Evolutionary conservation across 169 alveolate species (phyloP).

Genomic region (Plasmodium relictum): DNA sequence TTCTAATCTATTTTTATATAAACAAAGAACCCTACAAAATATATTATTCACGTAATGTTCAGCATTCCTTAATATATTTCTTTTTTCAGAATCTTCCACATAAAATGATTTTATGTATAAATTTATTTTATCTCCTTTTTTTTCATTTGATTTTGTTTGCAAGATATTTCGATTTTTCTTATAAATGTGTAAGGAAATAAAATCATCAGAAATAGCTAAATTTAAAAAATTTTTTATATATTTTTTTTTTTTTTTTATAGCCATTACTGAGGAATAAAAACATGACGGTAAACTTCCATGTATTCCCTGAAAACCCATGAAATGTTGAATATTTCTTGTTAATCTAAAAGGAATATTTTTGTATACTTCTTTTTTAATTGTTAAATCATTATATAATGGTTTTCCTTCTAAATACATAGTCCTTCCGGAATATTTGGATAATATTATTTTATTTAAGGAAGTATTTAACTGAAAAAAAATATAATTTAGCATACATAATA

Average conservation of each 20-base stretch:
- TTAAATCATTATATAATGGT: constrained; percentile 37
- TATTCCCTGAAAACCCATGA: constrained; percentile 69
- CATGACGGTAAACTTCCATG: constrained; percentile 48
- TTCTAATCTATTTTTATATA: constrained; percentile 64
- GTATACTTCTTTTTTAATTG: background rate
- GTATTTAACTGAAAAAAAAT: constrained; percentile 28
- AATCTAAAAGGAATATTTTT: constrained; percentile 56
- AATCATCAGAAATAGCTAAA: constrained; percentile 54
- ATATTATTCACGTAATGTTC: constrained; percentile 55
- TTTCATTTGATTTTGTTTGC: background rate
- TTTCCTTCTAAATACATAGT: constrained; percentile 42
- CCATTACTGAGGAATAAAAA: constrained; percentile 71
- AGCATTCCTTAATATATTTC: constrained; percentile 39
- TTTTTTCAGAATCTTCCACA: constrained; percentile 22
- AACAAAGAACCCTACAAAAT: constrained; percentile 33
- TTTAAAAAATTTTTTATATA: constrained; percentile 40
- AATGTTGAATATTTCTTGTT: constrained; percentile 60
- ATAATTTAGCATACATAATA: constrained; percentile 72
- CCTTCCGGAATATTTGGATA: constrained; percentile 61
- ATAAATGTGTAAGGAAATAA: constrained; percentile 22
- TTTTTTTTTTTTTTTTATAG: constrained; percentile 34
- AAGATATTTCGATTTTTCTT: constrained; percentile 23
- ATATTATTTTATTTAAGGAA: constrained; percentile 36
- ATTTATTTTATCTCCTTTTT: constrained; percentile 3
- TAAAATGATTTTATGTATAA: constrained; percentile 26